A percentile compares a stretch with the other conserved stretches of the same genome.
phyloP scores from a whole-genome alignment of 495 filamentous ascomycete species.

The Hamigera avellanea region DNA sequence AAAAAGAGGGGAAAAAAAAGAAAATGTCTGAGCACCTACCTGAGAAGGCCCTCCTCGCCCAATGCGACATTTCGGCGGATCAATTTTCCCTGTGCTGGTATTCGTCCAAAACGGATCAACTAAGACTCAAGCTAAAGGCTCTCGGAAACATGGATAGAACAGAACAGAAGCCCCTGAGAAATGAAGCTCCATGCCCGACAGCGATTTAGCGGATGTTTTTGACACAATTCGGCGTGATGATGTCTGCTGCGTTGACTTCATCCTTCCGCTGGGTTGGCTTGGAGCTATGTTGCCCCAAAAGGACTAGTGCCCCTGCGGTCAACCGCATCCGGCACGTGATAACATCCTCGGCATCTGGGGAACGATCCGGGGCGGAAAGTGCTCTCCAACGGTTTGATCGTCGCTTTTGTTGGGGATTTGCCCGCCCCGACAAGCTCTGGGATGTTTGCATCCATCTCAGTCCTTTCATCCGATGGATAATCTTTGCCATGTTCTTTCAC shows the following conservation, averaged over 20 bases:
- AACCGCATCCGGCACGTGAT: slow-evolving; percentile 13
- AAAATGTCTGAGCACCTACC: slow-evolving; percentile 14
- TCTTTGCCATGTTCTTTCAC: too few species aligned
- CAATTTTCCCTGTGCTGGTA: slow-evolving; percentile 1
- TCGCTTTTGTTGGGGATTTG: too few species aligned
- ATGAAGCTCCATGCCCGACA: neutral
- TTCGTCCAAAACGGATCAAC: too few species aligned
- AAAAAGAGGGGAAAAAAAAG: neutral
- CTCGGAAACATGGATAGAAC: neutral
- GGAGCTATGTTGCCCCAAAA: neutral
- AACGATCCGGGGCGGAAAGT: too few species aligned
- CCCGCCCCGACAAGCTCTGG: too few species aligned
- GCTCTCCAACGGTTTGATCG: too few species aligned
- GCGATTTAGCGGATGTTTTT: neutral
- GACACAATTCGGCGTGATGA: slow-evolving; percentile 2
- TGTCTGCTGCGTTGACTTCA: slow-evolving; percentile 9
- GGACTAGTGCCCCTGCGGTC: neutral
- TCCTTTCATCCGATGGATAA: too few species aligned
- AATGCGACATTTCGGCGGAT: slow-evolving; percentile 14
- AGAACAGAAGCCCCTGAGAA: neutral
- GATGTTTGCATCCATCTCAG: too few species aligned
- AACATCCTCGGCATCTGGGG: too few species aligned
- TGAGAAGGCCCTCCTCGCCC: slow-evolving; percentile 9
- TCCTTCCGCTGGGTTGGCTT: neutral
- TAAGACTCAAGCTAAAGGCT: too few species aligned